Conservation (phyloP, 2,329 filamentous ascomycete genomes). For the Cytospora piceae region DNA sequence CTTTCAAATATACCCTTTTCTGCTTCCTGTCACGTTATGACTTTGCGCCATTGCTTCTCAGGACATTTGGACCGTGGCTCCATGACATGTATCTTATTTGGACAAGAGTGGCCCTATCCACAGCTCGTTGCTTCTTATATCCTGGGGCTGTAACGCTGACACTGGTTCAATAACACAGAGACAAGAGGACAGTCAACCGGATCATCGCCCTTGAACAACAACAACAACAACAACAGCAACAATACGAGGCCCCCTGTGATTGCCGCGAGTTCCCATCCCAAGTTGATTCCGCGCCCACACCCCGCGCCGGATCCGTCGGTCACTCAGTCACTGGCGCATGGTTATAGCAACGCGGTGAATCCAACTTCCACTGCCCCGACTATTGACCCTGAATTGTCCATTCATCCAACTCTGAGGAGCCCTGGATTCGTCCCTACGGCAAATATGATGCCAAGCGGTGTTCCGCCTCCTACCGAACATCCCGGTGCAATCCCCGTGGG, state of each 20-base stretch:
- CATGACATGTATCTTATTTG: constrained; percentile 5
- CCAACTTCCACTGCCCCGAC: constrained; percentile 41
- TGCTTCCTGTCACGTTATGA: background rate
- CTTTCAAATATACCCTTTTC: background rate
- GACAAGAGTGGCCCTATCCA: background rate
- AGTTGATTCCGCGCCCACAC: constrained; percentile 27
- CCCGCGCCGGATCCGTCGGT: constrained; percentile 28
- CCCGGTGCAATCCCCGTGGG: constrained; percentile 39
- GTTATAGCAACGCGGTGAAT: constrained; percentile 47
- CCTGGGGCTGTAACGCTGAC: constrained; percentile 23
- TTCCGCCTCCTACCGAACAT: constrained; percentile 35
- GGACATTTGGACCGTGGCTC: constrained; percentile 1
- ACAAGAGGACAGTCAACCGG: constrained; percentile 26
- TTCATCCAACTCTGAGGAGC: constrained; percentile 53
- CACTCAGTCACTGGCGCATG: constrained; percentile 43
- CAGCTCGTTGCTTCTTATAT: background rate
- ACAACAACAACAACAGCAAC: constrained; percentile 22
- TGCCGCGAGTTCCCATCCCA: constrained; percentile 24
- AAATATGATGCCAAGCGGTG: constrained; percentile 41
- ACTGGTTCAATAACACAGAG: constrained; percentile 19
- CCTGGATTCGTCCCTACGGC: constrained; percentile 36
- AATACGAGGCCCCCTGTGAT: constrained; percentile 19
- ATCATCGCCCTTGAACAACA: constrained; percentile 14
- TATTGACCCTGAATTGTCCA: constrained; percentile 49
- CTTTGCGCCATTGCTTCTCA: background rate